phyloP scores from a whole-genome alignment of 192 early-diverging fungal species.

The Allomyces javanicus region DNA sequence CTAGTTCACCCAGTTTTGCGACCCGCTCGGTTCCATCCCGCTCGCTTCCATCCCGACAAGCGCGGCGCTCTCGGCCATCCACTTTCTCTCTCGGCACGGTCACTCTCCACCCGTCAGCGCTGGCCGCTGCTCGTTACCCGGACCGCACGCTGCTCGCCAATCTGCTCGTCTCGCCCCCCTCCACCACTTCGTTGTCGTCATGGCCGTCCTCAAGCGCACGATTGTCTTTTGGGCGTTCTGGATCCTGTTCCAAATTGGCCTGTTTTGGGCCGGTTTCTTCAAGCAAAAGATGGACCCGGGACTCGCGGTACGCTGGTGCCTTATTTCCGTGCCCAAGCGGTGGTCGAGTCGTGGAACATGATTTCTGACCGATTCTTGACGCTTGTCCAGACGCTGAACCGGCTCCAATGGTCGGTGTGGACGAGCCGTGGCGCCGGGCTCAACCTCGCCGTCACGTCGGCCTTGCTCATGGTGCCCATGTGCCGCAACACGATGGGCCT shows the following conservation, averaged over 20 bases:
- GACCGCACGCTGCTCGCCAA: too few relatives aligned
- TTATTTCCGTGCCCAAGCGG: not conserved
- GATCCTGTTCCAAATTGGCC: not conserved
- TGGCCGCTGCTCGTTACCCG: too few relatives aligned
- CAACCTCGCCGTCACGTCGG: slow-evolving; percentile 24
- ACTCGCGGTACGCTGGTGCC: slow-evolving; percentile 13
- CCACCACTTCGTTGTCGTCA: not conserved
- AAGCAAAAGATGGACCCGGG: slow-evolving; percentile 13
- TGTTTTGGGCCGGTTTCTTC: not conserved
- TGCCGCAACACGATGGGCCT: slow-evolving; percentile 48
- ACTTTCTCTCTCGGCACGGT: too few relatives aligned
- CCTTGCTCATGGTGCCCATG: slow-evolving; percentile 60
- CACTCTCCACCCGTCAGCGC: too few relatives aligned
- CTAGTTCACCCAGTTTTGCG: too few relatives aligned
- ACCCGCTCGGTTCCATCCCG: too few relatives aligned
- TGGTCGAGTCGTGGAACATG: not conserved
- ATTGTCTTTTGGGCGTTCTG: not conserved
- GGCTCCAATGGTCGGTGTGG: slow-evolving; percentile 10
- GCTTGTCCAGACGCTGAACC: not conserved
- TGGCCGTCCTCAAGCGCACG: not conserved
- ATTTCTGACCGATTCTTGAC: too few relatives aligned
- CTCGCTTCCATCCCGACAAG: too few relatives aligned
- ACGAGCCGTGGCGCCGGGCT: slow-evolving; percentile 19
- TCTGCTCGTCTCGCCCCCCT: too few relatives aligned
- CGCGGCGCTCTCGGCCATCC: too few relatives aligned